These are phyloP conservation scores for Colletotrichum sp. DNA, from an alignment of 2,329 filamentous ascomycete species.

Conservation along the genomic window DNA sequence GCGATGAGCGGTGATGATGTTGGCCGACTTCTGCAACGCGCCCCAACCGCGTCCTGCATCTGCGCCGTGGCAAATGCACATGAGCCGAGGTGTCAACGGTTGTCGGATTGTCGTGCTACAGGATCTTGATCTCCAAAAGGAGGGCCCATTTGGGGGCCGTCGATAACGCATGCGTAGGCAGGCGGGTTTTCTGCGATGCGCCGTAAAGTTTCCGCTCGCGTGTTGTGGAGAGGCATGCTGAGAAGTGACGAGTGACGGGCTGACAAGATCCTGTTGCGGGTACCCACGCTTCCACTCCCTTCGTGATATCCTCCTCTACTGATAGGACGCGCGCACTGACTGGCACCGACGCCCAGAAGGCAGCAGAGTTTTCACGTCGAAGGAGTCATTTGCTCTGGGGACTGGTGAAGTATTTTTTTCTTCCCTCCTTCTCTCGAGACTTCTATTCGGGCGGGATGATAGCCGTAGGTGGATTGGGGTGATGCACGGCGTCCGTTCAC, in stretches of 20 bases:
- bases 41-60: constrained; percentile 1
- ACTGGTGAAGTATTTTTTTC: not conserved
- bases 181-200: constrained; percentile 13
- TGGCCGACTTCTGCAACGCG: constrained; percentile 6
- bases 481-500: constrained; percentile 18
- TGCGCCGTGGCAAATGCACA: not conserved
- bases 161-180: constrained; percentile 10
- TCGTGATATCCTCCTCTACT: not conserved
- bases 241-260: constrained; percentile 11
- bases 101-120: constrained; percentile 3
- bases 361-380: constrained; percentile 10
- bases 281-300: not conserved
- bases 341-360: constrained; percentile 3
- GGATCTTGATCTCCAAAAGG: constrained; percentile 9
- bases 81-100: not conserved
- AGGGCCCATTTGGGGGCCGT: constrained; percentile 2
- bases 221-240: constrained; percentile 2
- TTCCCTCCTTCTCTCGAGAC: constrained; percentile 2
- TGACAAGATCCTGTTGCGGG: not conserved
- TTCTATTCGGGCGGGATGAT: constrained; percentile 4
- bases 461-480: constrained; percentile 11
- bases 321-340: constrained; percentile 7
- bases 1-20: not conserved
- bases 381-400: constrained; percentile 20
- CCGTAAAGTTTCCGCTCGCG: constrained; percentile 14